phyloP scores from a whole-genome alignment of 208 protist genomes.

The Dictyostelium gargantuum region DNA sequence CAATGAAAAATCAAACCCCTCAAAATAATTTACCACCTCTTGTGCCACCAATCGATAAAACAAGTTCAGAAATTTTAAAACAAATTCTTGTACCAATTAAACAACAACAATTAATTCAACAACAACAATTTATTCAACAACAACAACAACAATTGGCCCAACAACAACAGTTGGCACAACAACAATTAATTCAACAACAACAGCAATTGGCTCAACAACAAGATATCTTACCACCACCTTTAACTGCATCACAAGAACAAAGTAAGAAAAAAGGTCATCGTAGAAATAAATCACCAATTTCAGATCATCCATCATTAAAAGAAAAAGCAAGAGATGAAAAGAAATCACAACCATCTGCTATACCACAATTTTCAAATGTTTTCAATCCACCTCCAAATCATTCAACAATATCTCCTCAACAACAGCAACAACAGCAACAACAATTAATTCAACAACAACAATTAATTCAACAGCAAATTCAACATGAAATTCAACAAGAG shows the following conservation, averaged over 20 bases:
- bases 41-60: constrained; percentile 5
- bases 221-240: background rate
- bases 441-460: too few relatives aligned
- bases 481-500: background rate
- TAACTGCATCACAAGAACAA: background rate
- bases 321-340: constrained; percentile 41
- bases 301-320: constrained; percentile 50
- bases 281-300: constrained; percentile 44
- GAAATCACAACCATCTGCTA: background rate
- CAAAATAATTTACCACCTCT: background rate
- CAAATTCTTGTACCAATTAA: background rate
- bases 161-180: background rate
- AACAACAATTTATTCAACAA: background rate
- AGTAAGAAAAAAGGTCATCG: constrained; percentile 7
- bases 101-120: background rate
- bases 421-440: background rate
- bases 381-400: background rate
- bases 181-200: background rate
- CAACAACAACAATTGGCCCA: background rate
- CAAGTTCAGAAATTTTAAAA: constrained; percentile 41
- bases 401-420: background rate
- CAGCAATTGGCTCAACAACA: background rate
- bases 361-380: constrained; percentile 53
- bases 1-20: background rate
- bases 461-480: background rate